These are phyloP conservation scores for Coniochaeta sp. DNA, from an alignment of 2,329 filamentous ascomycete species.

Conservation along the genomic window DNA sequence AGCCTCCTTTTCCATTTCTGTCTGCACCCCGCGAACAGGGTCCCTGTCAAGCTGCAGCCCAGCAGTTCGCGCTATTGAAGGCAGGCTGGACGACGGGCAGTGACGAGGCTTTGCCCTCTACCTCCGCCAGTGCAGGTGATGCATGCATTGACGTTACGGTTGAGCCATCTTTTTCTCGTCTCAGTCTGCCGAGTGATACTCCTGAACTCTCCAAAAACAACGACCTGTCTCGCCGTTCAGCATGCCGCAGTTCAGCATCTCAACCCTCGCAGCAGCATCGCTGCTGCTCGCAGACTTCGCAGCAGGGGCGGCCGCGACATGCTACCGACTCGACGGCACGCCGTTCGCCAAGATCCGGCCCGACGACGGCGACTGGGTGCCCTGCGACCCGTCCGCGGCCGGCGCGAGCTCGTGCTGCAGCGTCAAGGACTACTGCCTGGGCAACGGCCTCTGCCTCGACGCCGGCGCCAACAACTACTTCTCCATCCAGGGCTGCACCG, in stretches of 20 bases:
- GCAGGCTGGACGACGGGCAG: too few relatives aligned
- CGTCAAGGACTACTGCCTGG: conserved; percentile 7
- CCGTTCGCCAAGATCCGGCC: conserved; percentile 4
- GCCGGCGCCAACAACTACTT: conserved; percentile 8
- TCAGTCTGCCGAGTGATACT: too few relatives aligned
- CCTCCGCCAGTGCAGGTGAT: too few relatives aligned
- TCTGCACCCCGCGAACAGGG: background rate
- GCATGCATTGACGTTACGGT: too few relatives aligned
- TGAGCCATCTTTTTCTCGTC: too few relatives aligned
- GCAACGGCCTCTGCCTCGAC: conserved; percentile 5
- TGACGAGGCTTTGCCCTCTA: too few relatives aligned
- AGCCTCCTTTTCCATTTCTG: background rate
- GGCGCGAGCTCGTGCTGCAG: conserved; percentile 5
- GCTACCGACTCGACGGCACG: conserved; percentile 3
- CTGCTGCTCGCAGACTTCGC: background rate
- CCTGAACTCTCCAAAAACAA: too few relatives aligned
- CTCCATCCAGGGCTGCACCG: conserved; percentile 6
- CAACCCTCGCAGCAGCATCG: background rate
- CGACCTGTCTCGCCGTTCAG: background rate
- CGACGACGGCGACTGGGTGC: conserved; percentile 7
- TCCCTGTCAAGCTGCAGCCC: background rate
- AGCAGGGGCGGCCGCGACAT: background rate
- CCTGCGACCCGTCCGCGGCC: conserved; percentile 3
- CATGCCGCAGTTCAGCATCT: background rate
- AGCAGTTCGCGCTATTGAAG: too few relatives aligned